These are phyloP conservation scores for Chimonanthus salicifolius DNA, from an alignment of 164 flowering plant species.

Conservation along the genomic window DNA sequence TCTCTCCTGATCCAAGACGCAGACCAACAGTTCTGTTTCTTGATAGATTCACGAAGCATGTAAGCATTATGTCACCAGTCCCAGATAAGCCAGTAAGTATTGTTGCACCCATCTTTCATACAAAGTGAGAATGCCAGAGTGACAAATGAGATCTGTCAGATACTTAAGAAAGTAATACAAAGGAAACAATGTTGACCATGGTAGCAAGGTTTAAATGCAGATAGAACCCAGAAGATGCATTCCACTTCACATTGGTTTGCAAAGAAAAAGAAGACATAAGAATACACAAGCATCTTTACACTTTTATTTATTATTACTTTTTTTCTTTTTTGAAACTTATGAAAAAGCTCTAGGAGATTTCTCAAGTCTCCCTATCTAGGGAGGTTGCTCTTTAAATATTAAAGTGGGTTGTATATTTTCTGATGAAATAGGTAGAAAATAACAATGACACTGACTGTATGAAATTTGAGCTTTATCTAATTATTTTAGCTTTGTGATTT, in stretches of 20 bases:
- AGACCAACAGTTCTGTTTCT: conserved; percentile 94
- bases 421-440: too few relatives aligned
- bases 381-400: too few relatives aligned
- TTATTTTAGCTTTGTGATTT: too few relatives aligned
- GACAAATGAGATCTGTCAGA: neutral
- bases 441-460: neutral
- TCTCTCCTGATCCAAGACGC: conserved; percentile 94
- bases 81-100: conserved; percentile 92
- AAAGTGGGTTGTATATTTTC: too few relatives aligned
- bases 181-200: neutral
- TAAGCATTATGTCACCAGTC: conserved; percentile 96
- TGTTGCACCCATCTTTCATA: conserved; percentile 86
- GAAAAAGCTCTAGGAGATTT: too few relatives aligned
- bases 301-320: too few relatives aligned
- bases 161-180: too few relatives aligned
- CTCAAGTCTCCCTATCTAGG: too few relatives aligned
- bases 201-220: neutral
- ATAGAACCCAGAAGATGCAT: neutral
- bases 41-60: conserved; percentile 89
- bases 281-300: neutral
- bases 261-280: neutral
- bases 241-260: neutral
- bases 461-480: neutral
- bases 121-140: neutral
- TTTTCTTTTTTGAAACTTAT: too few relatives aligned